Percentiles rank a stretch among this genome's conserved stretches.
Evolutionary conservation across 768 basidiomycete species (phyloP).

Genomic region (Macrolepiota albuminosa): DNA sequence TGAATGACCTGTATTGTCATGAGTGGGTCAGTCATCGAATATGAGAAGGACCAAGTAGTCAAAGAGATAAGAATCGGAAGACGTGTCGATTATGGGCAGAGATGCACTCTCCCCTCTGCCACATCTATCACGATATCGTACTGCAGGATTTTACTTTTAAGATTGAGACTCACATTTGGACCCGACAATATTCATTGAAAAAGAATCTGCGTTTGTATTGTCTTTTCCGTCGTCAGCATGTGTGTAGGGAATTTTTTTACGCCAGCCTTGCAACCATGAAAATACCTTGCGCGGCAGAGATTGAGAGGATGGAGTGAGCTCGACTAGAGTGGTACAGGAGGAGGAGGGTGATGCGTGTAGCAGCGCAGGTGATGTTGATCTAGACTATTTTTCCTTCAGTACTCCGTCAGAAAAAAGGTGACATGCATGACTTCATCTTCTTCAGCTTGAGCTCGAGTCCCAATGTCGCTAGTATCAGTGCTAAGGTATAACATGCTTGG

Average conservation of each 20-base stretch:
- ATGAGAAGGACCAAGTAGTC: too few species aligned
- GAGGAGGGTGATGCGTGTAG: neutral
- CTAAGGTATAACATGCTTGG: neutral
- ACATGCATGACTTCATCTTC: neutral
- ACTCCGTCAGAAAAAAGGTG: neutral
- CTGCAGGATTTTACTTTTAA: neutral
- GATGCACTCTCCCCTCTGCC: neutral
- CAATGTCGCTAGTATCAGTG: neutral
- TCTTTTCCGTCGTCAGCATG: neutral
- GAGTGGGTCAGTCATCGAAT: neutral
- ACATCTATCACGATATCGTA: neutral
- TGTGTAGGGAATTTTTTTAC: conserved; percentile 2
- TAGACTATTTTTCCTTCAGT: neutral
- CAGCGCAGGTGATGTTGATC: neutral
- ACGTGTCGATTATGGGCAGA: too few species aligned
- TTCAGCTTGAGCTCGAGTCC: neutral
- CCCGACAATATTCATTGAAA: neutral
- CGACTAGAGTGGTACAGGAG: neutral
- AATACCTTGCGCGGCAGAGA: conserved; percentile 2
- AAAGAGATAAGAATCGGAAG: too few species aligned
- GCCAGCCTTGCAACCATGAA: neutral
- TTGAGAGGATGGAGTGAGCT: neutral
- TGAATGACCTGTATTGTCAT: conserved; percentile 35
- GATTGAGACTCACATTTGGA: conserved; percentile 5
- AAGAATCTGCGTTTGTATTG: neutral